Evolutionary conservation across 2,329 filamentous ascomycete species (phyloP).

Genomic region (Pseudopyrenochaeta lycopersici): DNA sequence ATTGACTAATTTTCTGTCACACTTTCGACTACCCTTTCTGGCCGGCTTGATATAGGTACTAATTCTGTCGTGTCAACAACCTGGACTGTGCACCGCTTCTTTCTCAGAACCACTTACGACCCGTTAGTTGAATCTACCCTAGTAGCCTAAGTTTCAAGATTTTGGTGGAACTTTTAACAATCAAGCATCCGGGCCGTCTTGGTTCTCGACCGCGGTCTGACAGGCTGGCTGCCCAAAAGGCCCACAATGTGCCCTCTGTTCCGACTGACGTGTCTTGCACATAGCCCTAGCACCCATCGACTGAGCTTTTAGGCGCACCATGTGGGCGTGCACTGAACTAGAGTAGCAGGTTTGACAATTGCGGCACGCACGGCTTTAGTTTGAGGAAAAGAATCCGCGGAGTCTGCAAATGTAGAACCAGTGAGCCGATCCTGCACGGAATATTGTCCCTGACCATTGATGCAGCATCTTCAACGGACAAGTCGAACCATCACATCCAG

Average conservation of each 20-base stretch:
- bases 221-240: background rate
- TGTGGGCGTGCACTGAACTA: background rate
- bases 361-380: background rate
- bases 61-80: slow-evolving; percentile 13
- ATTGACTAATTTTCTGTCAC: slow-evolving; percentile 12
- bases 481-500: background rate
- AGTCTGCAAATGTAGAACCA: background rate
- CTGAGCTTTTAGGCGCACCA: background rate
- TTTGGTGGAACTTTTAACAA: background rate
- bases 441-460: background rate
- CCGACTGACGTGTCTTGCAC: background rate
- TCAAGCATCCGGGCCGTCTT: background rate
- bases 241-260: background rate
- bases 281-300: background rate
- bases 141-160: background rate
- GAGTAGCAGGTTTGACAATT: background rate
- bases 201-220: background rate
- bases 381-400: background rate
- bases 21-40: slow-evolving; percentile 14
- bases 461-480: background rate
- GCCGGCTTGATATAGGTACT: slow-evolving; percentile 8
- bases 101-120: background rate
- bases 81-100: background rate
- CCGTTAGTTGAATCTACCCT: background rate
- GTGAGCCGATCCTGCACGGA: background rate